These are phyloP conservation scores for Plasmodium cynomolgi DNA, from an alignment of 169 alveolate species.

Conservation along the genomic window DNA sequence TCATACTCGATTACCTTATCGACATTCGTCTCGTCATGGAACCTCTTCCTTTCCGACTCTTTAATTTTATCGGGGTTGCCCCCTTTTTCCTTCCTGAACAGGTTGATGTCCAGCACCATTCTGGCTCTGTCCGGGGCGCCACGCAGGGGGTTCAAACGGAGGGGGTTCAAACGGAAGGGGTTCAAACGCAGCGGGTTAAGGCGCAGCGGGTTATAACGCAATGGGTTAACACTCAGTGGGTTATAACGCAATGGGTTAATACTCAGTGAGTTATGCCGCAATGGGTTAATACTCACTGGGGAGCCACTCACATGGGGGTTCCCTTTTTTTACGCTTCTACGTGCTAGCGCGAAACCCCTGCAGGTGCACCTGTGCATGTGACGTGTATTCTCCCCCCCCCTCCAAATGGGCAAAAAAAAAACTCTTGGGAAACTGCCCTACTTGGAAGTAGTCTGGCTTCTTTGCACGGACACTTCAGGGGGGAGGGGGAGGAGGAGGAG, in stretches of 20 bases:
- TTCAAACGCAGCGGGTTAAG: not conserved
- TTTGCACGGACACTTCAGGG: not conserved
- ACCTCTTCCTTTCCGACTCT: conserved; percentile 82
- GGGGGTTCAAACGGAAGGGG: not conserved
- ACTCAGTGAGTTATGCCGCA: no score
- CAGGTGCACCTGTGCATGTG: not conserved
- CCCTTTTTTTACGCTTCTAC: not conserved
- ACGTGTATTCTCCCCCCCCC: not conserved
- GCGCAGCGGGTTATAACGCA: no score
- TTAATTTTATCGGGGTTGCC: conserved; percentile 75
- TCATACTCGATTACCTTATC: conserved; percentile 86
- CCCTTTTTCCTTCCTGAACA: conserved; percentile 81
- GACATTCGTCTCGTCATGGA: conserved; percentile 79
- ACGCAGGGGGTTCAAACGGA: not conserved
- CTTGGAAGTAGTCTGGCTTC: not conserved
- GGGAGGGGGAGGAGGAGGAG: not conserved
- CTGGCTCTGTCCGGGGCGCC: not conserved
- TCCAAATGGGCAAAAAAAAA: not conserved
- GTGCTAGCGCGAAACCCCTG: not conserved
- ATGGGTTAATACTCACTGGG: no score
- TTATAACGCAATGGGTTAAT: no score
- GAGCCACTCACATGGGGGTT: not conserved
- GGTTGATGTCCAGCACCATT: conserved; percentile 84
- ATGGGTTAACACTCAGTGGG: not conserved
- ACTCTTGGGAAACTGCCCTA: not conserved